Evolutionary conservation across 2,329 filamentous ascomycete species (phyloP).

Genomic region (Alternaria ethzedia): DNA sequence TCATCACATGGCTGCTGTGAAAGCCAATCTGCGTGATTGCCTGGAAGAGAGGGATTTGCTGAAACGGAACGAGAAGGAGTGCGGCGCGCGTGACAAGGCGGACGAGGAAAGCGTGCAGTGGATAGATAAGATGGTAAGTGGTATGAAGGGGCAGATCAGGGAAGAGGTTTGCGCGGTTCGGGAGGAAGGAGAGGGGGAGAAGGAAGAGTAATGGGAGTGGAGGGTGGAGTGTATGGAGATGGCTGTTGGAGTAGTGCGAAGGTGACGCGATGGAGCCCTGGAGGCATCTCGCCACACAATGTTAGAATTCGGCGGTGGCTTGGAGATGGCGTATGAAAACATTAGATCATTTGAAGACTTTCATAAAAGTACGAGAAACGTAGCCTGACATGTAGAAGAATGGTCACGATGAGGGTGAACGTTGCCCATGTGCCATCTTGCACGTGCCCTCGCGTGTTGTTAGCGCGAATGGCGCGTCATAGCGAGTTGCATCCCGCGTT

Average conservation of each 20-base stretch:
- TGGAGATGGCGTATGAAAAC: neutral
- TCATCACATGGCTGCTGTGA: too few species aligned
- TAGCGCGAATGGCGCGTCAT: constrained; percentile 24
- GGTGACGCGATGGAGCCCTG: too few species aligned
- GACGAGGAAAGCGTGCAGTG: too few species aligned
- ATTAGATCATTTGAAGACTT: neutral
- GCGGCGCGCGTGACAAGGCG: too few species aligned
- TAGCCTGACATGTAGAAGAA: neutral
- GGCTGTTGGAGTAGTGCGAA: too few species aligned
- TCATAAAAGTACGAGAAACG: rapidly evolving
- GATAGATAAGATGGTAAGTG: too few species aligned
- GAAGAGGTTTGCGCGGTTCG: too few species aligned
- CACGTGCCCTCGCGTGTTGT: constrained; percentile 20
- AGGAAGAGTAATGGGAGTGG: neutral
- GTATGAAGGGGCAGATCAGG: too few species aligned
- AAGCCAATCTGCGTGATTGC: too few species aligned
- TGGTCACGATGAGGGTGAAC: neutral
- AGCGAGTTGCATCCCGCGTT: neutral
- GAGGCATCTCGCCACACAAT: neutral
- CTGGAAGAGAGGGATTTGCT: too few species aligned
- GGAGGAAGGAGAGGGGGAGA: neutral
- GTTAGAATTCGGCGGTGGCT: neutral
- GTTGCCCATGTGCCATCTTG: neutral
- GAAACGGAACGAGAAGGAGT: too few species aligned
- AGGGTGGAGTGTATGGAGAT: too few species aligned